Percentiles rank a stretch among this genome's conserved stretches.
Evolutionary conservation across 176 grass and related monocot genomes (phyloP).

Genomic region (Sorghum bicolor): DNA sequence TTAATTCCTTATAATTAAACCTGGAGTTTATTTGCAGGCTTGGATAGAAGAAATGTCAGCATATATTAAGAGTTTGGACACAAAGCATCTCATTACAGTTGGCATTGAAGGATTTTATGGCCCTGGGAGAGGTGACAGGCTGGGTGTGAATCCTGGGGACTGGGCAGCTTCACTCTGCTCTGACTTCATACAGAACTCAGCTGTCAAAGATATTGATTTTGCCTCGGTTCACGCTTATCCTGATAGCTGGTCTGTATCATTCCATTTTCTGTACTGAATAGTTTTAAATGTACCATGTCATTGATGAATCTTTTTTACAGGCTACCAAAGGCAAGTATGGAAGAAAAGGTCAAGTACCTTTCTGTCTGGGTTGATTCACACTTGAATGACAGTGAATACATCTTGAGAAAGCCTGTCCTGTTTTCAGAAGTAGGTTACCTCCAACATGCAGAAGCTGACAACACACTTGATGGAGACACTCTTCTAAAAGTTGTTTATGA

Average conservation of each 20-base stretch:
- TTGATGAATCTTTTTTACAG: conserved; percentile 38
- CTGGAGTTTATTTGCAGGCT: conserved; percentile 48
- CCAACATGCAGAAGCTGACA: conserved; percentile 39
- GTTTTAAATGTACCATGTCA: neutral
- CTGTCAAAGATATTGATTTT: conserved; percentile 79
- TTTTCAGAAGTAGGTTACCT: conserved; percentile 84
- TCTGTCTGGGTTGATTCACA: conserved; percentile 91
- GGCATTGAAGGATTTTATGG: conserved; percentile 97
- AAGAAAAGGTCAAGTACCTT: conserved; percentile 75
- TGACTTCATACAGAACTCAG: conserved; percentile 87
- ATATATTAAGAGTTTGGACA: conserved; percentile 69
- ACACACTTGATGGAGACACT: conserved; percentile 53
- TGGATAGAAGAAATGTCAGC: conserved; percentile 93
- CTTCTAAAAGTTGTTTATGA: conserved; percentile 81
- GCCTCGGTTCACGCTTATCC: conserved; percentile 93
- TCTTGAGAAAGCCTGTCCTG: conserved; percentile 81
- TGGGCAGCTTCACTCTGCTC: conserved; percentile 92
- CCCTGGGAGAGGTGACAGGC: conserved; percentile 40
- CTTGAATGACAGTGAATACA: conserved; percentile 66
- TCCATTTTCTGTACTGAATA: neutral
- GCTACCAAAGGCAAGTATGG: conserved; percentile 69
- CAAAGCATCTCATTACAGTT: conserved; percentile 79
- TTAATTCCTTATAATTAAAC: neutral
- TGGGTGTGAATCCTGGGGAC: conserved; percentile 63
- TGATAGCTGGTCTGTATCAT: conserved; percentile 63